Evolutionary conservation across 2,329 filamentous ascomycete species (phyloP).

Genomic region (Colletotrichum sp.): DNA sequence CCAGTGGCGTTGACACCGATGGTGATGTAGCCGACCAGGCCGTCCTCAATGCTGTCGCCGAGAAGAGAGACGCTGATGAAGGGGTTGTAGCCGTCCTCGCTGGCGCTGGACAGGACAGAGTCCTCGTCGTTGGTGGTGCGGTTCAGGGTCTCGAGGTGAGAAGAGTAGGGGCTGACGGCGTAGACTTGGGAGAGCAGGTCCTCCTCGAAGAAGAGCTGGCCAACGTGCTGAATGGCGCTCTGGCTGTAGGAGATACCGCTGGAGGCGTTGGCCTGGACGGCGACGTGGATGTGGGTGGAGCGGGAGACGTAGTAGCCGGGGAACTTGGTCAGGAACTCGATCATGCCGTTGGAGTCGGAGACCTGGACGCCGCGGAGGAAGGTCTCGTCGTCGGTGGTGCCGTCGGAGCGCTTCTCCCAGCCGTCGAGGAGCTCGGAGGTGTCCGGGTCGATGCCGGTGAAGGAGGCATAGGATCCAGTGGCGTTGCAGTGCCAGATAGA

Average conservation of each 20-base stretch:
- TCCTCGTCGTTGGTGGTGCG: conserved; percentile 37
- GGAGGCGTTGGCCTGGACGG: conserved; percentile 41
- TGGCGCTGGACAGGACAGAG: conserved; percentile 44
- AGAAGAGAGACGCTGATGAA: conserved; percentile 57
- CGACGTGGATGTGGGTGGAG: conserved; percentile 52
- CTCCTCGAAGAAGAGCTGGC: conserved; percentile 4
- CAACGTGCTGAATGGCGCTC: background rate
- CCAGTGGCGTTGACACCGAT: conserved; percentile 39
- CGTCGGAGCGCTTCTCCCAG: background rate
- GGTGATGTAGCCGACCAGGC: conserved; percentile 50
- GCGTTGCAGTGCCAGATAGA: conserved; percentile 15
- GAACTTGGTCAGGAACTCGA: conserved; percentile 46
- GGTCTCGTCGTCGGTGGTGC: conserved; percentile 30
- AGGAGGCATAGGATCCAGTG: background rate
- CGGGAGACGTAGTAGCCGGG: conserved; percentile 49
- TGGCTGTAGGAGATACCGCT: conserved; percentile 35
- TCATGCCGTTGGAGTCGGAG: conserved; percentile 46
- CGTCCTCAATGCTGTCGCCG: conserved; percentile 49
- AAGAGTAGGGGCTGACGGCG: background rate
- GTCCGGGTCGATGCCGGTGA: background rate
- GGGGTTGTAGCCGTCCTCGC: conserved; percentile 48
- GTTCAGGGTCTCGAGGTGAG: background rate
- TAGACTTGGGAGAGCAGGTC: background rate
- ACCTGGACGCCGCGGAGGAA: conserved; percentile 41
- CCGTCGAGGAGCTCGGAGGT: background rate